These are phyloP conservation scores for Aspergillus brasiliensis DNA, from an alignment of 2,329 filamentous ascomycete species.

Conservation along the genomic window DNA sequence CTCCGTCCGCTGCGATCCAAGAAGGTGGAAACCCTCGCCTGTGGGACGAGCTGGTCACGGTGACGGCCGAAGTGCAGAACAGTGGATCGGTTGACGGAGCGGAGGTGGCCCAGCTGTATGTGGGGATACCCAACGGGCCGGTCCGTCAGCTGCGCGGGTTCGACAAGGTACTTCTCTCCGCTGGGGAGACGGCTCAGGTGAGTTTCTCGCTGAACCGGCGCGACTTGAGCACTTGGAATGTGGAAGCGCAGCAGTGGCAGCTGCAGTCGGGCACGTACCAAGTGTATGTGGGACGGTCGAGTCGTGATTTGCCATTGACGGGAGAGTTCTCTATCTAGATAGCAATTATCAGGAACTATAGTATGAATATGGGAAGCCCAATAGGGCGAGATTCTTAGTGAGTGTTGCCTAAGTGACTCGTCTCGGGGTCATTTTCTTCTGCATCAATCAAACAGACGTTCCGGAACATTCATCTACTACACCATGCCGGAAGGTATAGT, in stretches of 20 bases:
- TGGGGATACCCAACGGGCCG: slow-evolving; percentile 41
- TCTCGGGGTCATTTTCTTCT: neutral
- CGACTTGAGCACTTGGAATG: slow-evolving; percentile 35
- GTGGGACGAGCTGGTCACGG: slow-evolving; percentile 53
- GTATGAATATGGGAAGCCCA: neutral
- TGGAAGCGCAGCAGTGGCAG: slow-evolving; percentile 27
- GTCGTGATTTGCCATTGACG: slow-evolving; percentile 24
- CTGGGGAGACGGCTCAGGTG: slow-evolving; percentile 44
- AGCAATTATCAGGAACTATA: neutral
- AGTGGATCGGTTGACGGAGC: slow-evolving; percentile 50
- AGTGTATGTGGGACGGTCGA: slow-evolving; percentile 28
- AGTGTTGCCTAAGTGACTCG: neutral
- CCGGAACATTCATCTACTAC: neutral
- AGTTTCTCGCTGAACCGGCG: slow-evolving; percentile 46
- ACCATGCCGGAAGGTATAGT: too few species aligned
- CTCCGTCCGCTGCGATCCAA: slow-evolving; percentile 43
- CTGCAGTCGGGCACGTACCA: slow-evolving; percentile 18
- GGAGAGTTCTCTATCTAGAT: slow-evolving; percentile 12
- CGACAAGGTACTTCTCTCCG: slow-evolving; percentile 49
- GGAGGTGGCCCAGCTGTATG: slow-evolving; percentile 58
- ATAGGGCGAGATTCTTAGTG: neutral
- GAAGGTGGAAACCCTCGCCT: slow-evolving; percentile 57
- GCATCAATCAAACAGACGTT: neutral
- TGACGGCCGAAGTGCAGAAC: slow-evolving; percentile 53
- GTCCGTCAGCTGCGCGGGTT: slow-evolving; percentile 53